Evolutionary conservation across 1,139 yeast genomes (phyloP).

Genomic region (Geotrichum klebahnii): DNA sequence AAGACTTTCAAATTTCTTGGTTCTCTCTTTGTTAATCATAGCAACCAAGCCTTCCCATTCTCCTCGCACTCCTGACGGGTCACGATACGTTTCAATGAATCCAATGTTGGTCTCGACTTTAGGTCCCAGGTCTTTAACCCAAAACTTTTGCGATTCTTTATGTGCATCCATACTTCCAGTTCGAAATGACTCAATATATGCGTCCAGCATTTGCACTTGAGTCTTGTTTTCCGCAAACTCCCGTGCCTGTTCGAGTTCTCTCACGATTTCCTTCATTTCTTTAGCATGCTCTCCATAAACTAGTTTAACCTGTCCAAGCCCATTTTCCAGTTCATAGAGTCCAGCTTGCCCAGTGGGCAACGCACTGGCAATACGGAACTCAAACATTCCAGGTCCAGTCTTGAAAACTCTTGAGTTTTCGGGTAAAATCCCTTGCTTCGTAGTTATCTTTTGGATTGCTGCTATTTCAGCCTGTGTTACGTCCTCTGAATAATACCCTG

Average conservation of each 20-base stretch:
- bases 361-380: conserved; percentile 35
- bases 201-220: conserved; percentile 59
- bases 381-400: conserved; percentile 32
- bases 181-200: conserved; percentile 64
- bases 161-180: conserved; percentile 85
- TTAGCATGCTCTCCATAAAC: conserved; percentile 61
- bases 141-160: conserved; percentile 72
- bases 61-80: conserved; percentile 89
- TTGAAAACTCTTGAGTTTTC: conserved; percentile 70
- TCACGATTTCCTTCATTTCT: conserved; percentile 59
- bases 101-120: conserved; percentile 82
- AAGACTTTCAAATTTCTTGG: conserved; percentile 67
- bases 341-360: conserved; percentile 23
- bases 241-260: conserved; percentile 54
- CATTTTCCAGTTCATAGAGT: conserved; percentile 23
- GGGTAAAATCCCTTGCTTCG: conserved; percentile 60
- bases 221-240: conserved; percentile 67
- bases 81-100: conserved; percentile 87
- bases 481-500: conserved; percentile 58
- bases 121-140: conserved; percentile 87
- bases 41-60: conserved; percentile 94
- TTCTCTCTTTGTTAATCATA: conserved; percentile 81
- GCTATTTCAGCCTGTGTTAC: conserved; percentile 60
- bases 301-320: conserved; percentile 50
- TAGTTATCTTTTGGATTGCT: conserved; percentile 57